Base-by-base conservation (phyloP, 257 asterid genomes). In the Leonotis leonurus region DNA sequence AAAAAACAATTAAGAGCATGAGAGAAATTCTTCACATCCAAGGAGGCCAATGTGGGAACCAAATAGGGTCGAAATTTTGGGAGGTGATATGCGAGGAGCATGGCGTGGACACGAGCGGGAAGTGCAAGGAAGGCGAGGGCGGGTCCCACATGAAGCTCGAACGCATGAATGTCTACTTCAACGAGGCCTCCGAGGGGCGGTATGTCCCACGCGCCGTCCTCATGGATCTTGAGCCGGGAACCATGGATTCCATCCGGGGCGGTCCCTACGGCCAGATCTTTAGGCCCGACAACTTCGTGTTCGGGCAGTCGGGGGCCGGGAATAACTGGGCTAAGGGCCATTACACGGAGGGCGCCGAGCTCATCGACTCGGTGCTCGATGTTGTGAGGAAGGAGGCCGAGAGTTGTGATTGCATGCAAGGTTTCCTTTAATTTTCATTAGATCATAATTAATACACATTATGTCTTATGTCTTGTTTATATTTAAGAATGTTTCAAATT, bases 21-120 rank as follows among this genome's bases (percentile, higher is more conserved):
- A 83, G 87, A 55, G 90, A 83, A 66, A 80, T 83, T 48, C 77
- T 83, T 20, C 90, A 83, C 74, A 68, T 83, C 46, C 87, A 83
- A 64, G 87, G 90, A 8, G 90, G 90, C 1, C 86, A 83, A 66
- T 83, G 90, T 41, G 86, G 90, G 8, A 83, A 83, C 80, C 90
- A 83, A 55, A 83, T 83, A 80, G 60, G n/a, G n/a, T n/a, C n/a
- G n/a, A n/a, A n/a, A n/a, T n/a, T n/a, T n/a, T n/a, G n/a, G n/a
- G n/a, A n/a, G n/a, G n/a, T n/a, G n/a, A n/a, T n/a, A n/a, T n/a
- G n/a, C n/a, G n/a, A n/a, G n/a, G n/a, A n/a, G n/a, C 90, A 83
- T 64, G 85, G 77, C 16, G 75, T 83, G 22, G 90, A 83, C 40
- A 74, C 78, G 6, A 63, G 78, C 13, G 86, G 90, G 2, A 80